Conservation (phyloP, 176 grass and related monocot species). For the Thinopyrum elongatum region DNA sequence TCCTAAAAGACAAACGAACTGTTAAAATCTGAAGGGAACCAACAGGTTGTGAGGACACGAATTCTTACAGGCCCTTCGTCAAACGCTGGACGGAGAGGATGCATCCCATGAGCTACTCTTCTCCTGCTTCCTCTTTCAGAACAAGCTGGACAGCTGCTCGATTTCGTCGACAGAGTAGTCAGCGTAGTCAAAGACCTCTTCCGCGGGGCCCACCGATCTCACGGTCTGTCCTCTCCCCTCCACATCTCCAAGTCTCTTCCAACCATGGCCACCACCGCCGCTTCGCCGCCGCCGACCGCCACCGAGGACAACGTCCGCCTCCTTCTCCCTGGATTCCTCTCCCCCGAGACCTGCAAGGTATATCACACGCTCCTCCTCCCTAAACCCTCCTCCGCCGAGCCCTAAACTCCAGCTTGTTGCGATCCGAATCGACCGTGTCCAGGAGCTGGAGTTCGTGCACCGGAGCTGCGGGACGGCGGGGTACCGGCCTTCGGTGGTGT, state of each 20-base stretch:
- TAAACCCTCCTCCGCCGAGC: neutral
- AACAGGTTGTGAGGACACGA: no score
- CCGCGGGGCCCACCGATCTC: no score
- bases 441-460: conserved; percentile 95
- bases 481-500: conserved; percentile 75
- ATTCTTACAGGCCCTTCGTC: no score
- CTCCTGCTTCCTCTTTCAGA: no score
- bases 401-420: conserved; percentile 5
- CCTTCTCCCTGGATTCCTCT: conserved; percentile 51
- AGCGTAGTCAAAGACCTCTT: no score
- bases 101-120: no score
- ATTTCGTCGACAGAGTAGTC: no score
- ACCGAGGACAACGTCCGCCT: conserved; percentile 42
- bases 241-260: neutral
- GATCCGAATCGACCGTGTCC: neutral
- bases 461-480: conserved; percentile 69
- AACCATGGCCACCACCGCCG: conserved; percentile 1
- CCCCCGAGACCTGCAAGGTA: conserved; percentile 78
- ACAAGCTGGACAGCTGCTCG: no score
- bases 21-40: no score
- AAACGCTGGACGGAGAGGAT: no score
- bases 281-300: conserved; percentile 16
- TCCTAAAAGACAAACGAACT: no score
- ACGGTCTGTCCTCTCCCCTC: no score
- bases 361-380: neutral